These are phyloP conservation scores for Lachnellula arida DNA, from an alignment of 2,329 filamentous ascomycete species.

Conservation along the genomic window DNA sequence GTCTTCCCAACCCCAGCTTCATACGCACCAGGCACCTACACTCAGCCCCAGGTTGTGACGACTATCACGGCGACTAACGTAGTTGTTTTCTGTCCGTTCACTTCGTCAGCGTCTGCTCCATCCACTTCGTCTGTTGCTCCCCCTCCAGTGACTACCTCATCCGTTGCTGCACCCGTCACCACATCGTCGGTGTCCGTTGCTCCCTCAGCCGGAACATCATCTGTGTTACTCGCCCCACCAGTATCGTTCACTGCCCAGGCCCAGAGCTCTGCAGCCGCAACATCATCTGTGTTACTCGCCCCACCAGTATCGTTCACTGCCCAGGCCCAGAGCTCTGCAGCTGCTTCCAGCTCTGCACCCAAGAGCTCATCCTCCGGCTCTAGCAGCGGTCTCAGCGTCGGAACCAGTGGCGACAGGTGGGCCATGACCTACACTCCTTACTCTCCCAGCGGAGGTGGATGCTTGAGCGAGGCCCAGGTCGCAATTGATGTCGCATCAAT, in stretches of 20 bases:
- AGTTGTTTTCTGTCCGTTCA: constrained; percentile 68
- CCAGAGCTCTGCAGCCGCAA: neutral
- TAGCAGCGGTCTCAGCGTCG: constrained; percentile 15
- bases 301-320: constrained; percentile 51
- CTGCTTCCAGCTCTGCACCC: constrained; percentile 12
- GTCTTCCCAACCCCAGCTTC: constrained; percentile 62
- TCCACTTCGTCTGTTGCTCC: constrained; percentile 34
- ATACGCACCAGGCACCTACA: constrained; percentile 68
- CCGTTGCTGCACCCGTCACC: neutral
- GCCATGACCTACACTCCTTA: constrained; percentile 81
- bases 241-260: too few relatives aligned
- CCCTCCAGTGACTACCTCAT: constrained; percentile 14
- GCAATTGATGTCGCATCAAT: constrained; percentile 57
- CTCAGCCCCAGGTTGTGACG: constrained; percentile 59
- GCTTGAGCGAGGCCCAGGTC: constrained; percentile 60
- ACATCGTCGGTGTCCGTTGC: constrained; percentile 34
- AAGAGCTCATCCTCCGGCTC: constrained; percentile 27
- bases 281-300: constrained; percentile 1
- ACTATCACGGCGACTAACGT: constrained; percentile 65
- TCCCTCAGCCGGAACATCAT: too few relatives aligned
- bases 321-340: constrained; percentile 33
- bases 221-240: too few relatives aligned
- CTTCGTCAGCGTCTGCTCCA: constrained; percentile 36
- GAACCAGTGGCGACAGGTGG: constrained; percentile 42
- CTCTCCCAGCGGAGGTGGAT: constrained; percentile 49